phyloP scores from a whole-genome alignment of 139 green algal species.

The Chlorella sp. region DNA sequence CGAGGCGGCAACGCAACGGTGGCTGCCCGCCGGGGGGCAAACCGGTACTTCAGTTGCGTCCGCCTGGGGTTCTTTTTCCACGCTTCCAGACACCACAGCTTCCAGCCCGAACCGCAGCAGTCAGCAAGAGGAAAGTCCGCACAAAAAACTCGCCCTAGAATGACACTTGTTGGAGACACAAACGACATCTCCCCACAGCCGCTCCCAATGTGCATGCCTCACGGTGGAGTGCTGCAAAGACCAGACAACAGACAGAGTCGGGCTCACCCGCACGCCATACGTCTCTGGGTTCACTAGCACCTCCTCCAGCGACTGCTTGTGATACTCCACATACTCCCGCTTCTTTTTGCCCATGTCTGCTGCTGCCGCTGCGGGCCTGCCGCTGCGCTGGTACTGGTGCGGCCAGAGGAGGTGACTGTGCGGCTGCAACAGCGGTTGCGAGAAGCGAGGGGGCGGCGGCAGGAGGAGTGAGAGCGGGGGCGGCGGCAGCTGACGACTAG shows the following conservation, averaged over 20 bases:
- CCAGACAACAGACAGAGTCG: no score
- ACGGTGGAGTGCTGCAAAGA: no score
- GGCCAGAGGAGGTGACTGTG: background rate
- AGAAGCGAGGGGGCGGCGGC: background rate
- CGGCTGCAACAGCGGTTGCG: background rate
- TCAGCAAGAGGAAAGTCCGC: background rate
- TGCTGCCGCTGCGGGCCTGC: background rate
- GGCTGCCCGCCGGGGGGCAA: no score
- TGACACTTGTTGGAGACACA: no score
- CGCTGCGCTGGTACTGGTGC: background rate
- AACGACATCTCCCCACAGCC: no score
- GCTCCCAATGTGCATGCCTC: no score
- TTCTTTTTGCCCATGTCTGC: slow-evolving; percentile 43
- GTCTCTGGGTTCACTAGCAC: slow-evolving; percentile 73
- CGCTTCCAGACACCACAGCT: no score
- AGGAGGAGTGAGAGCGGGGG: background rate
- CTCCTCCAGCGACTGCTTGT: slow-evolving; percentile 72
- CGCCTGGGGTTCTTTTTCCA: no score
- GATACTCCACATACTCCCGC: slow-evolving; percentile 37
- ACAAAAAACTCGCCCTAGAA: background rate
- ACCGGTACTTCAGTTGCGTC: no score
- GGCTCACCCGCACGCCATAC: slow-evolving; percentile 73
- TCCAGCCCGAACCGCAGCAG: no score
- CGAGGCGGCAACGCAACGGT: no score
- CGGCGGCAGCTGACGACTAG: background rate